Conservation (phyloP, 768 basidiomycete species). For the Crepidotus variabilis region DNA sequence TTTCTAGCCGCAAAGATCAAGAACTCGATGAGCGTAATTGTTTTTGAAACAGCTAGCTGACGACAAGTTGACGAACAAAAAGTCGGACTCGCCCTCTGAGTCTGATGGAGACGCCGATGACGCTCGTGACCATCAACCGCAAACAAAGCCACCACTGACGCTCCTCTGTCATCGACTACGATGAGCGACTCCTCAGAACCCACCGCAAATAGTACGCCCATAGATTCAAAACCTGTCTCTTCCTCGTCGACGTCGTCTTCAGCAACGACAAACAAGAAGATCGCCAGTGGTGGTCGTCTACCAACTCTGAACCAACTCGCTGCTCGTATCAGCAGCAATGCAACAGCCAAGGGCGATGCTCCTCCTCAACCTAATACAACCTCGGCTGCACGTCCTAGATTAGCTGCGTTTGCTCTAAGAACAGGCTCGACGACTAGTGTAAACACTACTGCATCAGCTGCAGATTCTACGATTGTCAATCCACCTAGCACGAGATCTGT, state of each 20-base stretch:
- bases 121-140: not conserved
- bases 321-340: slow-evolving; percentile 61
- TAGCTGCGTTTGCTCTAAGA: slow-evolving; percentile 70
- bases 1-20: no score
- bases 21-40: no score
- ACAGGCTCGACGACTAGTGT: slow-evolving; percentile 55
- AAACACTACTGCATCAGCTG: slow-evolving; percentile 46
- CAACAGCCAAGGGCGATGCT: slow-evolving; percentile 21
- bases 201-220: not conserved
- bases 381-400: slow-evolving; percentile 57
- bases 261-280: slow-evolving; percentile 5
- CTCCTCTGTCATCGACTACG: not conserved
- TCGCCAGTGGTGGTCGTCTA: slow-evolving; percentile 34
- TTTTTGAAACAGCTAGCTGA: no score
- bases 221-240: not conserved
- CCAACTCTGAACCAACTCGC: slow-evolving; percentile 83
- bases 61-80: no score
- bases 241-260: slow-evolving; percentile 1
- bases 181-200: not conserved
- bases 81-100: no score
- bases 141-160: not conserved
- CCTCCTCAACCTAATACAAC: slow-evolving; percentile 20
- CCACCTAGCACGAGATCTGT: slow-evolving; percentile 61
- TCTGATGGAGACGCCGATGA: no score
- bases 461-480: slow-evolving; percentile 68